phyloP scores from a whole-genome alignment of 495 filamentous ascomycete species.

The Halenospora varia region DNA sequence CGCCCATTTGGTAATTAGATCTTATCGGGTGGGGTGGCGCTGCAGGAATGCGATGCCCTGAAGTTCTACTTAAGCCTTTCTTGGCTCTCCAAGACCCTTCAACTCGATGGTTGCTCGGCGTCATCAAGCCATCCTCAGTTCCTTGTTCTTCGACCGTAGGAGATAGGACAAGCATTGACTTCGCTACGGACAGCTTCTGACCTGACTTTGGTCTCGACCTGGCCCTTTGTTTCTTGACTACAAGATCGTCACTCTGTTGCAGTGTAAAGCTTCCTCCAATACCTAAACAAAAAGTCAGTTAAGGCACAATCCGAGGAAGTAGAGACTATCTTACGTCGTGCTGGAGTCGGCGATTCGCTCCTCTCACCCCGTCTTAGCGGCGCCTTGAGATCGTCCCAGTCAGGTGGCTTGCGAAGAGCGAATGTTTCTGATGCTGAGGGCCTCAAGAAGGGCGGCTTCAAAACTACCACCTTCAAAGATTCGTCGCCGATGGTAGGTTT shows the following conservation, averaged over 20 bases:
- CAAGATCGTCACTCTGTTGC: neutral
- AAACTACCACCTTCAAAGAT: conserved; percentile 4
- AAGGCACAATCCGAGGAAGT: neutral
- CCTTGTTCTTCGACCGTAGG: conserved; percentile 32
- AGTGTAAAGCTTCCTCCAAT: neutral
- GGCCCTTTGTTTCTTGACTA: conserved; percentile 26
- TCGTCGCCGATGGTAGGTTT: conserved; percentile 2
- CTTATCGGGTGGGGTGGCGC: too few species aligned
- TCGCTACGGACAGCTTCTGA: conserved; percentile 17
- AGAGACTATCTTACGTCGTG: conserved; percentile 16
- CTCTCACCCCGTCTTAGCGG: conserved; percentile 7
- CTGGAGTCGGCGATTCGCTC: conserved; percentile 22
- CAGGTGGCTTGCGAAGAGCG: conserved; percentile 24
- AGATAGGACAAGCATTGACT: conserved; percentile 24
- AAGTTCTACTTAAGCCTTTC: neutral
- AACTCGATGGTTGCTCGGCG: neutral
- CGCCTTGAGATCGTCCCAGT: conserved; percentile 22
- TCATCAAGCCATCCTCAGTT: neutral
- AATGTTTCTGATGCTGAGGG: conserved; percentile 31
- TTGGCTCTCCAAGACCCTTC: neutral
- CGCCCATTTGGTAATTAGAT: too few species aligned
- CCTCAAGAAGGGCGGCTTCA: conserved; percentile 10
- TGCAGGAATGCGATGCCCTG: too few species aligned
- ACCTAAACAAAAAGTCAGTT: too few species aligned
- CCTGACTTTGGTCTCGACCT: conserved; percentile 19